Conservation (phyloP, 305 asterid genomes). For the Nicotiana rustica region DNA sequence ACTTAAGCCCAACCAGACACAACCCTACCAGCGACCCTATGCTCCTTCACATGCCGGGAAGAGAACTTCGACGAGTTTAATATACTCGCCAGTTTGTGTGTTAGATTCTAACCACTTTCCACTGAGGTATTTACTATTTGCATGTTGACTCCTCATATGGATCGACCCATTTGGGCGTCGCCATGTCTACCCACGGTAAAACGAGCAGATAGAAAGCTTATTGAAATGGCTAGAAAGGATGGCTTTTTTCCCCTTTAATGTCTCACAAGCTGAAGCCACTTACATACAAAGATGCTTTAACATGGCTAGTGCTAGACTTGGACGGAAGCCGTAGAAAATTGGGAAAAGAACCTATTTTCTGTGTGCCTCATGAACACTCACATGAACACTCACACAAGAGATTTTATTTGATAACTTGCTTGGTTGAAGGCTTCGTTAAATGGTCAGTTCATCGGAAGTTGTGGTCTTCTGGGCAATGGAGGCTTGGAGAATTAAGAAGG, state of each 20-base stretch:
- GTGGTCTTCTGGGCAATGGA: neutral
- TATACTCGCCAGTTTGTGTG: neutral
- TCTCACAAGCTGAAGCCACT: neutral
- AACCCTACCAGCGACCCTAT: neutral
- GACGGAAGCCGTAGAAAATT: neutral
- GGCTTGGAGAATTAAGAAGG: neutral
- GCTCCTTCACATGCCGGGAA: neutral
- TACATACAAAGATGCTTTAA: neutral
- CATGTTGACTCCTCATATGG: neutral
- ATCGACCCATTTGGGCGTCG: neutral
- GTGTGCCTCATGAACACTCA: neutral
- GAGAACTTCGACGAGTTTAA: neutral
- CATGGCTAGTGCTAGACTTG: neutral
- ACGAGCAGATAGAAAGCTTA: neutral
- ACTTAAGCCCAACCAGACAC: constrained; percentile 26
- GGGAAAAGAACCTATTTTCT: neutral
- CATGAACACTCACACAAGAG: too few relatives aligned
- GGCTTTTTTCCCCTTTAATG: neutral
- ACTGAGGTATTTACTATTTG: neutral
- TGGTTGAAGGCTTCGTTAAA: neutral
- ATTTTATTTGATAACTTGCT: neutral
- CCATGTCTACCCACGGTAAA: neutral
- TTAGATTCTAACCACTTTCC: neutral
- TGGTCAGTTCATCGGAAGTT: neutral
- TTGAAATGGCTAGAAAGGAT: constrained; percentile 5